These are phyloP conservation scores for Huntiella decipiens DNA, from an alignment of 2,329 filamentous ascomycete species.

Conservation along the genomic window DNA sequence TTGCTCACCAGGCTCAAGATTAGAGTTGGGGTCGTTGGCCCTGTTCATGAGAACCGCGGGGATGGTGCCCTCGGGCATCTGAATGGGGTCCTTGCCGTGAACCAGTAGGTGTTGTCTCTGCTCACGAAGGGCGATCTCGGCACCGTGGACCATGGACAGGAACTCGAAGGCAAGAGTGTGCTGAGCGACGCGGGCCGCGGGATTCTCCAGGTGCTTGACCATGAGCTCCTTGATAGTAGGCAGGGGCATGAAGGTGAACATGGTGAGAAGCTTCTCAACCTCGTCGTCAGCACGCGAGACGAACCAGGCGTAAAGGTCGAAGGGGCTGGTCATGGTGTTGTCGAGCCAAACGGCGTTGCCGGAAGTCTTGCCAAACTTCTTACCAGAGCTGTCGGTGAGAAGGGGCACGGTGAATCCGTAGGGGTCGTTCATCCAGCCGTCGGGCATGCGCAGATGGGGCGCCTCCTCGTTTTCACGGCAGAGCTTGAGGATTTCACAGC, in stretches of 20 bases:
- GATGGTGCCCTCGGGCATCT: constrained; percentile 9
- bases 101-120: constrained; percentile 33
- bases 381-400: constrained; percentile 64
- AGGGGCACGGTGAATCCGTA: constrained; percentile 83
- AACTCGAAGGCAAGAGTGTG: constrained; percentile 71
- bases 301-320: constrained; percentile 85
- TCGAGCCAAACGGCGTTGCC: constrained; percentile 93
- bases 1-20: constrained; percentile 12
- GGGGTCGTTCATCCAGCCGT: constrained; percentile 33
- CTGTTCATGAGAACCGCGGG: constrained; percentile 5
- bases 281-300: constrained; percentile 64
- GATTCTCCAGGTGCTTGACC: constrained; percentile 45
- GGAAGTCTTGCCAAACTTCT: constrained; percentile 87
- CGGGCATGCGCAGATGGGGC: constrained; percentile 21
- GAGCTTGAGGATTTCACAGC: constrained; percentile 66
- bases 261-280: constrained; percentile 62
- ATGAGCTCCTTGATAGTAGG: constrained; percentile 49
- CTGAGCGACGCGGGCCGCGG: constrained; percentile 58
- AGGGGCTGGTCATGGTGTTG: constrained; percentile 55
- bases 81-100: constrained; percentile 21
- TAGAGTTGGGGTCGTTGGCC: constrained; percentile 7
- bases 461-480: constrained; percentile 41
- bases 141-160: constrained; percentile 59
- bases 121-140: constrained; percentile 41
- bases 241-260: constrained; percentile 76